phyloP scores from a whole-genome alignment of 345 rosid species.

The Excoecaria cochinchinensis region DNA sequence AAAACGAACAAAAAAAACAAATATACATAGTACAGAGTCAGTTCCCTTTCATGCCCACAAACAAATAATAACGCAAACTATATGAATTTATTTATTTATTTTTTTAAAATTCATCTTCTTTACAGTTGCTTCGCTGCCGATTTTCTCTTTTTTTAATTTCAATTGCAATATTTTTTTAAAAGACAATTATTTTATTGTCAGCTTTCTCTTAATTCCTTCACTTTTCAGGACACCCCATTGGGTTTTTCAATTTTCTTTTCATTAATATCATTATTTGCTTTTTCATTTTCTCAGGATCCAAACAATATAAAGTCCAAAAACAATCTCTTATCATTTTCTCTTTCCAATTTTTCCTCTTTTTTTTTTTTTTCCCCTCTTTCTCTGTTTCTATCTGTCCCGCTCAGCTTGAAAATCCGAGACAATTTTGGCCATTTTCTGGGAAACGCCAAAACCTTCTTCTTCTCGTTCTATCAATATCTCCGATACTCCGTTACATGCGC shows the following conservation, averaged over 20 bases:
- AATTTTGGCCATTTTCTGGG: slow-evolving; percentile 1
- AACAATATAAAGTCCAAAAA: slow-evolving; percentile 22
- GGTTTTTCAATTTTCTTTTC: neutral
- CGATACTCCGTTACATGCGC: neutral
- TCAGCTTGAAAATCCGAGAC: slow-evolving; percentile 21
- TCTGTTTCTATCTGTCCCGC: neutral
- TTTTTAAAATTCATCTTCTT: neutral
- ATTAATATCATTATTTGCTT: no score
- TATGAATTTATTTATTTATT: neutral
- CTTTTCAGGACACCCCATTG: neutral
- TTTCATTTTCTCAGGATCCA: neutral
- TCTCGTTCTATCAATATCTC: slow-evolving; percentile 18
- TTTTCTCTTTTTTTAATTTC: no score
- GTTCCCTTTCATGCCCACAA: slow-evolving; percentile 8
- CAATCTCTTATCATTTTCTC: neutral
- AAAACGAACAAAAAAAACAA: slow-evolving; percentile 10
- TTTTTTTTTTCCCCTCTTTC: neutral
- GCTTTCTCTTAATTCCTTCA: slow-evolving; percentile 21
- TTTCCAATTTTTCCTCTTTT: neutral
- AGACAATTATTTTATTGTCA: neutral
- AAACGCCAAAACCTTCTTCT: neutral
- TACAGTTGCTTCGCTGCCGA: no score
- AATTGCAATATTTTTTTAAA: no score
- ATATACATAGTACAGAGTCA: slow-evolving; percentile 6
- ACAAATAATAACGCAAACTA: neutral